A percentile compares a stretch with the other conserved stretches of the same genome.
These are phyloP conservation scores for Linnemannia zychae DNA, from an alignment of 192 early-diverging fungal genomes.

Conservation along the genomic window DNA sequence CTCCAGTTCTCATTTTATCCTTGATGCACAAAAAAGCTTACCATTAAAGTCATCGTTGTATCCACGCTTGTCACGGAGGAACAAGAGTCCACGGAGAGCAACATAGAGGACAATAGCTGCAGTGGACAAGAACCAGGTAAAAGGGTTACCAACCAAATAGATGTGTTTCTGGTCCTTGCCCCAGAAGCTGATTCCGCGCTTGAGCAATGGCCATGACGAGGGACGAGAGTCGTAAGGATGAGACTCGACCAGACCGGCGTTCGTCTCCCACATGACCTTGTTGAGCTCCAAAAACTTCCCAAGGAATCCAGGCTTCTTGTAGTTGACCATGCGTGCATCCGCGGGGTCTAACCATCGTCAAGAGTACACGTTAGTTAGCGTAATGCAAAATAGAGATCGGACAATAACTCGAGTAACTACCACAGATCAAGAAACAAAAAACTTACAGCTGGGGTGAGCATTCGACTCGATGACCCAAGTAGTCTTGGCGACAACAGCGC, in stretches of 20 bases:
- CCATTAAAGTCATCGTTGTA: conserved; percentile 57
- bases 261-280: conserved; percentile 89
- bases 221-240: conserved; percentile 97
- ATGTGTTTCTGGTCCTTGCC: conserved; percentile 78
- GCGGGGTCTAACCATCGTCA: conserved; percentile 62
- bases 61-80: conserved; percentile 71
- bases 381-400: background rate
- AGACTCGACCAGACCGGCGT: conserved; percentile 86
- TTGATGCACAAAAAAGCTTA: conserved; percentile 11
- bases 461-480: conserved; percentile 87
- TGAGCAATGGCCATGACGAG: conserved; percentile 86
- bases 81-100: conserved; percentile 64
- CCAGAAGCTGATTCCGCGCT: conserved; percentile 92
- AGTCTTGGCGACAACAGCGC: conserved; percentile 74
- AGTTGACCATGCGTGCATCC: conserved; percentile 68
- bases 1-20: background rate
- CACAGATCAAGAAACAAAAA: background rate
- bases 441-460: conserved; percentile 59
- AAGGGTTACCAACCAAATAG: conserved; percentile 93
- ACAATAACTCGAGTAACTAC: background rate
- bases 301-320: conserved; percentile 79
- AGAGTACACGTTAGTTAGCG: background rate
- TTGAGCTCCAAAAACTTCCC: conserved; percentile 93
- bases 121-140: conserved; percentile 84
- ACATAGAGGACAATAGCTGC: conserved; percentile 72